Conservation (phyloP, 352 stramenopile species). For the Globisporangium ultimum region DNA sequence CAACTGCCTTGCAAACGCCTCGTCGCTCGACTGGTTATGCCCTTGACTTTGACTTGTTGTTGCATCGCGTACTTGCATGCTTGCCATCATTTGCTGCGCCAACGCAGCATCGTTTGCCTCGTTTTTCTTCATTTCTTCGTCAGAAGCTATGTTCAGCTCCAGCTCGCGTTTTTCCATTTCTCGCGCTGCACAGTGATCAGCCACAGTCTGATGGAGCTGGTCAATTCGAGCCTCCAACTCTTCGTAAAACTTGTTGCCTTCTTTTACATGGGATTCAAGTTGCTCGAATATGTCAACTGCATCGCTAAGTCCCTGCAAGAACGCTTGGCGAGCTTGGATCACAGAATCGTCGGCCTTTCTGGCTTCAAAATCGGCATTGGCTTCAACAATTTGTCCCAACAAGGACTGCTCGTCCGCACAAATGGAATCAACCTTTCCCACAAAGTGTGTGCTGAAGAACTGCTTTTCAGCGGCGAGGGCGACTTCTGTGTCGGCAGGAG, state of each 20-base stretch:
- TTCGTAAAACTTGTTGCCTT: constrained; percentile 65
- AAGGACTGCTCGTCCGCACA: constrained; percentile 44
- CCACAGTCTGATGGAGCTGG: constrained; percentile 69
- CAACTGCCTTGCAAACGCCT: constrained; percentile 54
- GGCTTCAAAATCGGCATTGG: constrained; percentile 55
- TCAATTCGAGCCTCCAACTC: constrained; percentile 51
- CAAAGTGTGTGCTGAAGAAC: constrained; percentile 62
- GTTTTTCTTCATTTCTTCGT: constrained; percentile 50
- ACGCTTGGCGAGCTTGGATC: constrained; percentile 48
- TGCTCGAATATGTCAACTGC: constrained; percentile 76
- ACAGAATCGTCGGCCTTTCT: constrained; percentile 58
- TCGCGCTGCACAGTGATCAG: constrained; percentile 63
- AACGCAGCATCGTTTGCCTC: constrained; percentile 48
- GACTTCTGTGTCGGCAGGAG: constrained; percentile 17
- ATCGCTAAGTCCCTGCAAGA: constrained; percentile 58
- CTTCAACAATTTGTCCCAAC: constrained; percentile 32
- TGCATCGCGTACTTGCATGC: constrained; percentile 40
- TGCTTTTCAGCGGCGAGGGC: constrained; percentile 50
- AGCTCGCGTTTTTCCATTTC: constrained; percentile 71
- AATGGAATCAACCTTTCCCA: constrained; percentile 48
- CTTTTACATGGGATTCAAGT: constrained; percentile 68
- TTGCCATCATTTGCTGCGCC: constrained; percentile 72
- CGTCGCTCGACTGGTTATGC: constrained; percentile 29
- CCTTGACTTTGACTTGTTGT: background rate
- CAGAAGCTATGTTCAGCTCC: constrained; percentile 57